Evolutionary conservation across 805 yeast species (phyloP), one percentile per base, ranked within the genome.

Genomic region (Lipomyces sp.): DNA sequence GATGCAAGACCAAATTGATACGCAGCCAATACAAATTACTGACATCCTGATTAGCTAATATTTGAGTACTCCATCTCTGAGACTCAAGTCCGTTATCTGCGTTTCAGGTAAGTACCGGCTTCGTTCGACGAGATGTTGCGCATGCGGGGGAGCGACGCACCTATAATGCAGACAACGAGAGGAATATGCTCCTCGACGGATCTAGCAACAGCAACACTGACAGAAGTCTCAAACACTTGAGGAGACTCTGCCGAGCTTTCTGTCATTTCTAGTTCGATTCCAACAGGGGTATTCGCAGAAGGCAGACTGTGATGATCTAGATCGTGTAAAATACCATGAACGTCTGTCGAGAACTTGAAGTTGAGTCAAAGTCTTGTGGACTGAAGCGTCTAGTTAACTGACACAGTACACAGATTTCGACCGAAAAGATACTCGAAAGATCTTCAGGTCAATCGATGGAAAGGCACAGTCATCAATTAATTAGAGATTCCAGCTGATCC

Each of bases 141-240:
- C 10, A 26, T 10, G 10, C 29, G 10, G 28, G 10, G 16, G 14
- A 22, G 2, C 6, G 24, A 39, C 55, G 11, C 23, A 57, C 61
- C 61, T 7, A 48, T 35, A 18, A 55, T 34, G n/a, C 41, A 51
- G 7, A 57, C 61, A 14, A 47, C 50, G 10, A 57, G 43, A 11
- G 59, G 57, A 13, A 52, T 33, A 2, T 35, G 45, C 32, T 39
- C 38, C 39, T 50, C 47, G 14, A 52, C 58, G 10, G 60, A 45
- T 22, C 55, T 29, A 10, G 35, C 31, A 16, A 57, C 60, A 2
- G 61, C 61, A 13, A 37, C 34, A 19, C 47, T 51, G 16, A 57
- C 61, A 18, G 57, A 51, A 19, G 53, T 41, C 47, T 44, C 56
- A 38, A 57, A 51, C 22, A 54, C 44, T 34, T 45, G 44, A 11